A percentile compares a stretch with the other conserved stretches of the same genome.
Conservation (phyloP, 148 eudicot species). For the Diospyros lotus region DNA sequence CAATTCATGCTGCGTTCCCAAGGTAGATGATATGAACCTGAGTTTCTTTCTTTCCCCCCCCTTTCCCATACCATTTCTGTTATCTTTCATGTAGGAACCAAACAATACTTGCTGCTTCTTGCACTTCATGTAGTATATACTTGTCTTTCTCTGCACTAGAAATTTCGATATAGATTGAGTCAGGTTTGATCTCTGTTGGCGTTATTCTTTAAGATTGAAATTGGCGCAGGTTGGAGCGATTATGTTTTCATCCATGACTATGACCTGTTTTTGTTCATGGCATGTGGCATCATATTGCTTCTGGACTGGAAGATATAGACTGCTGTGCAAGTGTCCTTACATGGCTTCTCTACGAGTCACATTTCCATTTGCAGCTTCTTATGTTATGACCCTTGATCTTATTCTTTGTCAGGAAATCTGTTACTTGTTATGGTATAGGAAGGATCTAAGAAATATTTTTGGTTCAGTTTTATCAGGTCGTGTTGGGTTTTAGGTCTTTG, state of each 20-base stretch:
- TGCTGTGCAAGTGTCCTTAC: not conserved
- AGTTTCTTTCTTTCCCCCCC: constrained; percentile 19
- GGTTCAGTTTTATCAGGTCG: too few species aligned
- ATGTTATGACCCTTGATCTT: too few species aligned
- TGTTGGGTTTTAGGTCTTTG: too few species aligned
- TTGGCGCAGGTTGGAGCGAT: not conserved
- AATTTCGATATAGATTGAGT: not conserved
- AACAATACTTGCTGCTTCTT: not conserved
- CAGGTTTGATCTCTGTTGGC: not conserved
- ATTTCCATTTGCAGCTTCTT: too few species aligned
- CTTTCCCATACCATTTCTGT: not conserved
- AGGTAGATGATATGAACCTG: constrained; percentile 57
- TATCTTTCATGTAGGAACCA: not conserved
- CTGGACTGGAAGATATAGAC: not conserved
- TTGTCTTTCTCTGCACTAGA: not conserved
- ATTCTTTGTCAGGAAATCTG: too few species aligned
- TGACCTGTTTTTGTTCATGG: constrained; percentile 3
- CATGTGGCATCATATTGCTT: not conserved
- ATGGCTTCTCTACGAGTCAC: too few species aligned
- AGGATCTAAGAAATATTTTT: too few species aligned
- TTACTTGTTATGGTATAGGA: not conserved
- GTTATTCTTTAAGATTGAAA: constrained; percentile 7
- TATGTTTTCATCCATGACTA: too few species aligned
- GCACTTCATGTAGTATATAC: not conserved
- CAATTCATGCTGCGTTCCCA: constrained; percentile 54